Evolutionary conservation across 2,329 filamentous ascomycete genomes (phyloP).

Genomic region (Cladorrhinum sp.): DNA sequence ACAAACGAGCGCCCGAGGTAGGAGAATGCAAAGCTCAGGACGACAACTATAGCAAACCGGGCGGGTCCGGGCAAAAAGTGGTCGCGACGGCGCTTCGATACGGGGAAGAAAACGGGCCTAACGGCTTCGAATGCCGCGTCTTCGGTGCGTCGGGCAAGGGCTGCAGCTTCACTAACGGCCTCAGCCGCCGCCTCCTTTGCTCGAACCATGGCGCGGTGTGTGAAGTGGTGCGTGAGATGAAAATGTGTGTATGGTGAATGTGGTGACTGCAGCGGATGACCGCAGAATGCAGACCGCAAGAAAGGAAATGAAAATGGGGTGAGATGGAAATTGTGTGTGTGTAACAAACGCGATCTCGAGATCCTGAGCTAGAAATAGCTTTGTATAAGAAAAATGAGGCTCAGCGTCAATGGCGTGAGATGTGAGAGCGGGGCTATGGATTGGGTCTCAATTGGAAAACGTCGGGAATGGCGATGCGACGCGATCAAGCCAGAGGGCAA

Average conservation of each 20-base stretch:
- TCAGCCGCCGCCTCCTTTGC: conserved; percentile 21
- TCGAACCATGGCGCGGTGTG: conserved; percentile 15
- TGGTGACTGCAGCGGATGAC: neutral
- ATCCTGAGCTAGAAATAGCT: neutral
- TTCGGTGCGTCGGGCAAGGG: conserved; percentile 12
- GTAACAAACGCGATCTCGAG: neutral
- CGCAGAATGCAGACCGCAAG: neutral
- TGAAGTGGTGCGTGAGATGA: neutral
- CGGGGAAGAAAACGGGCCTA: neutral
- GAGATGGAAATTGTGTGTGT: neutral
- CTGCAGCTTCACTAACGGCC: conserved; percentile 14
- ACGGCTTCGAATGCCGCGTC: neutral
- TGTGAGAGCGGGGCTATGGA: neutral
- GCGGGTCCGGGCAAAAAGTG: conserved; percentile 44
- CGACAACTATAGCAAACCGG: conserved; percentile 53
- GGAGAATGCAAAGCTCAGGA: conserved; percentile 60
- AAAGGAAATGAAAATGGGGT: neutral
- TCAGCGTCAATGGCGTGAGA: neutral
- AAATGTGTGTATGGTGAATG: neutral
- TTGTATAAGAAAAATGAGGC: too few relatives aligned
- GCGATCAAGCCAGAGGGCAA: neutral
- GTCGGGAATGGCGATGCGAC: neutral
- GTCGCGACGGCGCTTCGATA: conserved; percentile 24
- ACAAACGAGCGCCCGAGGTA: conserved; percentile 62
- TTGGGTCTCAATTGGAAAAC: neutral